These are phyloP conservation scores for Emmonsiellopsis sp. DNA, from an alignment of 2,329 filamentous ascomycete genomes.

Conservation along the genomic window DNA sequence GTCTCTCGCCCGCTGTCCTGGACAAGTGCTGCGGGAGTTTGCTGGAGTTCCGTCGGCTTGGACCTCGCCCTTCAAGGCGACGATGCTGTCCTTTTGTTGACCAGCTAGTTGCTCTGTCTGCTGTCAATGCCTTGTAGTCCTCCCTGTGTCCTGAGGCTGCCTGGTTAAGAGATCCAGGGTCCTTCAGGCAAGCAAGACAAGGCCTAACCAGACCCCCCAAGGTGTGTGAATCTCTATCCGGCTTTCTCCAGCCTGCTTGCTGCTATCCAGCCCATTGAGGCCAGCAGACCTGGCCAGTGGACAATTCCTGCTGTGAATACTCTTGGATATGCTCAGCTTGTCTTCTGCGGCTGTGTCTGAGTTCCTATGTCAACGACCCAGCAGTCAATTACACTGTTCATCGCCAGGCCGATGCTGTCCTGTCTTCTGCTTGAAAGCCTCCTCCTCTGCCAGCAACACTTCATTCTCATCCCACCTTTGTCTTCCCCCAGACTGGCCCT, in stretches of 20 bases:
- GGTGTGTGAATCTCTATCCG: no score
- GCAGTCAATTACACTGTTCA: slow-evolving; percentile 12
- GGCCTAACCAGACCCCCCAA: background rate
- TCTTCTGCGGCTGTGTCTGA: background rate
- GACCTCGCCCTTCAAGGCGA: background rate
- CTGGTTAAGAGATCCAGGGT: background rate
- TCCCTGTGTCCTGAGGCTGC: background rate
- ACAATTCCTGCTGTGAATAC: no score
- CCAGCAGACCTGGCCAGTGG: no score
- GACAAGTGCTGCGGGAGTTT: no score
- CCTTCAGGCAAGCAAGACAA: background rate
- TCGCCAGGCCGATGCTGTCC: no score
- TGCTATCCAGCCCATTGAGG: no score
- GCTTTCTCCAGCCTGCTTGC: no score
- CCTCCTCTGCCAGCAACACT: background rate
- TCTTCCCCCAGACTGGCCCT: no score
- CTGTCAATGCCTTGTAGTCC: background rate
- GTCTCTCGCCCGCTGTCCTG: no score
- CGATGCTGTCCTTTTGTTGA: background rate
- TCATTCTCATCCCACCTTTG: background rate
- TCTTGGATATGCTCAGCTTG: background rate
- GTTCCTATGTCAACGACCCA: background rate
- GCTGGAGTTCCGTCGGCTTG: background rate
- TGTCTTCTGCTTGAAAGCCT: no score
- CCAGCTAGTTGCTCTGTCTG: background rate